A percentile compares a stretch with the other conserved stretches of the same genome.
Evolutionary conservation across 495 filamentous ascomycete species (phyloP).

Genomic region (Pseudoneurospora amorphoporcata): DNA sequence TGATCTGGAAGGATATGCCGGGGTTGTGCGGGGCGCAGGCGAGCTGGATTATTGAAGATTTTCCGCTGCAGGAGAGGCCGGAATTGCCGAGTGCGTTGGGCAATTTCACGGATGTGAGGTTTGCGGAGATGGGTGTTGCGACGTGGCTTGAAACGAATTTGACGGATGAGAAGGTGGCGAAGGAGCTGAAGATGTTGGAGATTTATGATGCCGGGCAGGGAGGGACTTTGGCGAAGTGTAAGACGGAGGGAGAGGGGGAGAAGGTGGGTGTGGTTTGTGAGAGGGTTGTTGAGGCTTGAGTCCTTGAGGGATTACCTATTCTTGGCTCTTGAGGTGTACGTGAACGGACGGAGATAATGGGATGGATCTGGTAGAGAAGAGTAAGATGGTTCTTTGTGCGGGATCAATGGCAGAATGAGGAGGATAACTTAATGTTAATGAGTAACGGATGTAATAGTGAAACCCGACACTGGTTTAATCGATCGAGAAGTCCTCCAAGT

Average conservation of each 20-base stretch:
- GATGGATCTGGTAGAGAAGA: not conserved
- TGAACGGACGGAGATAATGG: not conserved
- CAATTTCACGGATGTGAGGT: conserved; percentile 15
- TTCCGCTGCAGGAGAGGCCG: conserved; percentile 11
- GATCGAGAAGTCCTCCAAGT: not conserved
- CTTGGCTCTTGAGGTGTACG: not conserved
- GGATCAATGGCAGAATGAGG: not conserved
- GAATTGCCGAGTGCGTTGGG: conserved; percentile 15
- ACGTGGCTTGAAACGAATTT: not conserved
- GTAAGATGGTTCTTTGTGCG: conserved; percentile 1
- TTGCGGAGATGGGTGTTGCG: conserved; percentile 3
- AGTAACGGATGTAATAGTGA: not conserved
- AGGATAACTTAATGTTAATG: not conserved
- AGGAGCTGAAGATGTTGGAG: conserved; percentile 11
- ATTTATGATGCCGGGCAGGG: conserved; percentile 14
- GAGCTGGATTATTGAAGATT: conserved; percentile 19
- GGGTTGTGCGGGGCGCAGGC: conserved; percentile 12
- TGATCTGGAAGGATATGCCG: not conserved
- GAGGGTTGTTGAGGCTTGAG: not conserved
- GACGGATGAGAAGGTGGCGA: not conserved
- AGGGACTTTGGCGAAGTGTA: conserved; percentile 16
- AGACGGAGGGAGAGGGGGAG: conserved; percentile 2
- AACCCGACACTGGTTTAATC: not conserved
- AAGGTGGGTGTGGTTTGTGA: not conserved
- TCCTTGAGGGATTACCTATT: not conserved